Percentiles rank a stretch among this genome's conserved stretches.
phyloP scores from a whole-genome alignment of 2,329 filamentous ascomycete species.

The Boeremia exigua region DNA sequence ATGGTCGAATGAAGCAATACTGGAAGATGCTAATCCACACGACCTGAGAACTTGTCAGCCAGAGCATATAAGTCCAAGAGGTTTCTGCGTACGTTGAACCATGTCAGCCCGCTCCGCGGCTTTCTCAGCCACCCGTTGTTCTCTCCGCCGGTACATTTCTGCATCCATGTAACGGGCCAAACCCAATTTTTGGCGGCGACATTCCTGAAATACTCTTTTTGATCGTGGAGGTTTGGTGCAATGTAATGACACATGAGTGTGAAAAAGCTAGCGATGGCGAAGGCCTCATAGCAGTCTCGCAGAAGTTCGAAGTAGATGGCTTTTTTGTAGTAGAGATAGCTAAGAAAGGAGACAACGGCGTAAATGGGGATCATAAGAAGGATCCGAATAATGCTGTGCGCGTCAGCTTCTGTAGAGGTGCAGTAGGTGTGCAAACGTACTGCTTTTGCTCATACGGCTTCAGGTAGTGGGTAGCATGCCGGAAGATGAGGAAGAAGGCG shows the following conservation, averaged over 20 bases:
- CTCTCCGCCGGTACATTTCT: conserved; percentile 72
- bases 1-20: conserved; percentile 80
- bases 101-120: conserved; percentile 82
- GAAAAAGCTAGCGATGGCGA: conserved; percentile 88
- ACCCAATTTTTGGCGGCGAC: conserved; percentile 76
- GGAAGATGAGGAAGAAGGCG: conserved; percentile 61
- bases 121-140: conserved; percentile 70
- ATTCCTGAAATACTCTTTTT: conserved; percentile 80
- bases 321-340: conserved; percentile 75
- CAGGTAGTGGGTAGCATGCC: conserved; percentile 66
- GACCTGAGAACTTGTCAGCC: conserved; percentile 55
- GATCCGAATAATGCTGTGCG: conserved; percentile 77
- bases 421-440: conserved; percentile 45
- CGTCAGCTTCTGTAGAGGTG: conserved; percentile 18
- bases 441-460: conserved; percentile 66
- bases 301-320: conserved; percentile 82
- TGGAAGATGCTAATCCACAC: conserved; percentile 84
- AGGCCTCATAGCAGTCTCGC: conserved; percentile 86
- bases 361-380: conserved; percentile 89
- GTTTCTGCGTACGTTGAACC: conserved; percentile 72
- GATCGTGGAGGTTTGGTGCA: conserved; percentile 75
- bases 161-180: conserved; percentile 72
- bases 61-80: not conserved
- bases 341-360: conserved; percentile 74
- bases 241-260: conserved; percentile 81